Evolutionary conservation across 2,329 filamentous ascomycete genomes (phyloP).

Genomic region (Tothia fuscella): DNA sequence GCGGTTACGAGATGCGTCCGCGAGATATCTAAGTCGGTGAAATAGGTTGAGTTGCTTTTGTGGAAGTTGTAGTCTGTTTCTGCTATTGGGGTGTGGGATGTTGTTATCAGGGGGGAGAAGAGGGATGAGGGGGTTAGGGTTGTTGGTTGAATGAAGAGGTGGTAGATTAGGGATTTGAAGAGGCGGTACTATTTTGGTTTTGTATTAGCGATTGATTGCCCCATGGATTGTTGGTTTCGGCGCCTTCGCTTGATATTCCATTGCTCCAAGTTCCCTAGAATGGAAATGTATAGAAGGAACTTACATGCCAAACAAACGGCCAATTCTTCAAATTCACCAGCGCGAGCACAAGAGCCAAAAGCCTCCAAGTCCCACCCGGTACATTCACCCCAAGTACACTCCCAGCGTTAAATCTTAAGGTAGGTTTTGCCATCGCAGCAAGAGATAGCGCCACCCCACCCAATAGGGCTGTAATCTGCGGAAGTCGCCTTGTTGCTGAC

Average conservation of each 20-base stretch:
- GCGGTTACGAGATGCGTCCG: constrained; percentile 66
- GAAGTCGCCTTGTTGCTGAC: constrained; percentile 6
- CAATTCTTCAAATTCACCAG: constrained; percentile 61
- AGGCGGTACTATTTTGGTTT: constrained; percentile 28
- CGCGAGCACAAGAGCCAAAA: constrained; percentile 32
- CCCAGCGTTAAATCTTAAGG: neutral
- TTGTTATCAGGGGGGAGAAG: constrained; percentile 59
- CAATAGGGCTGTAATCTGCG: constrained; percentile 5
- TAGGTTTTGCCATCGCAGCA: neutral
- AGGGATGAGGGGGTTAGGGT: constrained; percentile 46
- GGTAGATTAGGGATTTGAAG: constrained; percentile 34
- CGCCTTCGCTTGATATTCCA: neutral
- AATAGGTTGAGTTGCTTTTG: constrained; percentile 78
- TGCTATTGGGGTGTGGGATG: constrained; percentile 54
- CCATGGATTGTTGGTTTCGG: neutral
- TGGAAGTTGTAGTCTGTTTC: constrained; percentile 83
- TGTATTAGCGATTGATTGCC: neutral
- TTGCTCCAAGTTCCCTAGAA: neutral
- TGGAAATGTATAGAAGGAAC: constrained; percentile 25
- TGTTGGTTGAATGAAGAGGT: constrained; percentile 33
- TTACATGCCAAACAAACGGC: constrained; percentile 65
- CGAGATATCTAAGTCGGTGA: constrained; percentile 71
- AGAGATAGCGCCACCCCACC: neutral
- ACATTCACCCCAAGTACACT: neutral
- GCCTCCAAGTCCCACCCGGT: constrained; percentile 21